Evolutionary conservation across 176 grass and related monocot species (phyloP).

Genomic region (Triticum dicoccoides): DNA sequence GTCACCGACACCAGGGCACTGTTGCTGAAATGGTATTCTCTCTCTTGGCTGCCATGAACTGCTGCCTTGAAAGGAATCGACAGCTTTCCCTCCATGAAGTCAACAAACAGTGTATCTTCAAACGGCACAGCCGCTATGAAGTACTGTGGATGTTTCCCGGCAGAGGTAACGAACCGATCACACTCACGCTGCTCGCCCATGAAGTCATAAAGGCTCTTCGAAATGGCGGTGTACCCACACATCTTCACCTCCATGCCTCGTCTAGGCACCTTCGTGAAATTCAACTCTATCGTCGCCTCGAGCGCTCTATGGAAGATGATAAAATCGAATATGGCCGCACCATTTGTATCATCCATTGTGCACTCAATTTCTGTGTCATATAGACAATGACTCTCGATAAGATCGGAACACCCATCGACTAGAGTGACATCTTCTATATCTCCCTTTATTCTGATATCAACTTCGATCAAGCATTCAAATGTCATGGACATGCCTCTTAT

Average conservation of each 20-base stretch:
- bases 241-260: conserved; percentile 2
- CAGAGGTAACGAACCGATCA: neutral
- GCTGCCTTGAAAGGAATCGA: neutral
- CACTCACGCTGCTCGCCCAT: neutral
- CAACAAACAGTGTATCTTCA: neutral
- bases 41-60: conserved; percentile 15
- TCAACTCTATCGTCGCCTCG: neutral
- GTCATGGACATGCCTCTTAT: conserved; percentile 1
- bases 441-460: conserved; percentile 7
- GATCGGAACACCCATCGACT: neutral
- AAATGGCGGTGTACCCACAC: neutral
- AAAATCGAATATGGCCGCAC: neutral
- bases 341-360: neutral
- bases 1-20: neutral
- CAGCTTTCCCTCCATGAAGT: conserved; percentile 1
- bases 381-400: neutral
- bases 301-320: neutral
- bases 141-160: neutral
- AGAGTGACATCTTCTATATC: neutral
- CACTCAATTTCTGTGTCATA: neutral
- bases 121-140: neutral
- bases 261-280: neutral
- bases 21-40: neutral
- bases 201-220: neutral
- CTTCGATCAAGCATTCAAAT: neutral